Evolutionary conservation across 768 basidiomycete species (phyloP), one percentile per base, ranked within the genome.

Genomic region (Boletellus emodensis): DNA sequence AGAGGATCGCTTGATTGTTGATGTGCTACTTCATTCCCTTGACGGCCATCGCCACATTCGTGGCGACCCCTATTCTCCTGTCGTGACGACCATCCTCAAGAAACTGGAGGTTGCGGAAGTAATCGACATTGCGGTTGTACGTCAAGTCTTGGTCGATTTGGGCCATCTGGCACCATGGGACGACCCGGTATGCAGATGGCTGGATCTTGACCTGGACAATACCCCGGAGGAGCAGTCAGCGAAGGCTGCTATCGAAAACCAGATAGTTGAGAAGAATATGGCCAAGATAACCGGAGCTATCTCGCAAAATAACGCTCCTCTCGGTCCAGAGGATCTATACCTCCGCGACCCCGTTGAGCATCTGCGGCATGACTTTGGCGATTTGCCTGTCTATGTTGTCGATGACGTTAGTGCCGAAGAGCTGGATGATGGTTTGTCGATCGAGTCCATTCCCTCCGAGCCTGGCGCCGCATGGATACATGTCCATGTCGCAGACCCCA

Each of bases 401-500:
- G 96, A 99, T 61, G 89, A 91, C 52, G 55, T 74, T 0, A 63
- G 60, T 7, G 94, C 96, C 0, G 70, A 86, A 59, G 96, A 99
- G 62, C 77, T 98, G 18, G 96, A 99, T 63, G 96, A 99, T 64
- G 96, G 93, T 3, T 60, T 99, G 30, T 94, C 94, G 2, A 62
- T 97, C 28, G 89, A 95, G 55, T 62, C 70, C n/a, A 75, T 85
- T 30, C 74, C 78, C 5, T 69, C 70, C 4, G 82, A 87, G 42
- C 80, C 81, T 2, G 78, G 75, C 14, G 75, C 67, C 17, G 63
- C 70, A 40, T 98, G 96, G 95, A 63, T 95, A 11, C 94, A 97
- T 59, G 75, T 87, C 22, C 96, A 98, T 63, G 78, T 99, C 49
- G 94, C 96, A 10, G 96, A 99, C 65, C 94, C 94, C 0, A 92